Evolutionary conservation across 2,329 filamentous ascomycete genomes (phyloP).

Genomic region (Colletotrichum godetiae): DNA sequence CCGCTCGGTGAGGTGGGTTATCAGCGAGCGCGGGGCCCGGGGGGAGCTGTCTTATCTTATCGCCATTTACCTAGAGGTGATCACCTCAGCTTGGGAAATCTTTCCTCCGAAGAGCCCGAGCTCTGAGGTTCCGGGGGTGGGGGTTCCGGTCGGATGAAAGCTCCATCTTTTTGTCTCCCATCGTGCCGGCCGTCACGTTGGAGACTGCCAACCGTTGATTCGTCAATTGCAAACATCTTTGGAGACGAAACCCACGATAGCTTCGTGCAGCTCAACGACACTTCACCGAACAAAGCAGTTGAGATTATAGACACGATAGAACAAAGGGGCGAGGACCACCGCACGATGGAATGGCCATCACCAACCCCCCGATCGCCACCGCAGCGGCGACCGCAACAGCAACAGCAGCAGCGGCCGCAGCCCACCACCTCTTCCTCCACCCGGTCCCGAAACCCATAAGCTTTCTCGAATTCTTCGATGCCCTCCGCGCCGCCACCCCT

Average conservation of each 20-base stretch:
- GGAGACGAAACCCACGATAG: background rate
- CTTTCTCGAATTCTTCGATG: conserved; percentile 55
- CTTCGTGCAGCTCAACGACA: background rate
- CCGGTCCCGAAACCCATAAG: conserved; percentile 51
- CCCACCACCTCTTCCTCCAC: conserved; percentile 46
- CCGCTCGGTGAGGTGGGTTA: background rate
- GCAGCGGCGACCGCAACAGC: background rate
- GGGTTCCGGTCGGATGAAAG: background rate
- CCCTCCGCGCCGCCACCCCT: conserved; percentile 59
- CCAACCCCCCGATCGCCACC: conserved; percentile 15
- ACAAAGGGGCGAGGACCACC: background rate
- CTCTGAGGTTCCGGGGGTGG: background rate
- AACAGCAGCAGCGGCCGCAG: conserved; percentile 36
- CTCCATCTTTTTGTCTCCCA: background rate
- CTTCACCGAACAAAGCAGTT: too few species aligned
- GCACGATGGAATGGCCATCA: conserved; percentile 31
- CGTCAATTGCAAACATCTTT: background rate
- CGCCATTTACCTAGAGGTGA: background rate
- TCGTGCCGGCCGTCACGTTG: background rate
- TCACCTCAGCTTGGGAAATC: conserved; percentile 10
- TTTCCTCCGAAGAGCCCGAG: conserved; percentile 20
- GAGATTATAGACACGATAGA: too few species aligned
- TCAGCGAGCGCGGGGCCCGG: background rate
- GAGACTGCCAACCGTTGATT: conserved; percentile 4
- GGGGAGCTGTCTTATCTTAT: background rate